Percentiles rank a stretch among this genome's conserved stretches.
Evolutionary conservation across 495 filamentous ascomycete species (phyloP).

Genomic region (Podospora didyma): DNA sequence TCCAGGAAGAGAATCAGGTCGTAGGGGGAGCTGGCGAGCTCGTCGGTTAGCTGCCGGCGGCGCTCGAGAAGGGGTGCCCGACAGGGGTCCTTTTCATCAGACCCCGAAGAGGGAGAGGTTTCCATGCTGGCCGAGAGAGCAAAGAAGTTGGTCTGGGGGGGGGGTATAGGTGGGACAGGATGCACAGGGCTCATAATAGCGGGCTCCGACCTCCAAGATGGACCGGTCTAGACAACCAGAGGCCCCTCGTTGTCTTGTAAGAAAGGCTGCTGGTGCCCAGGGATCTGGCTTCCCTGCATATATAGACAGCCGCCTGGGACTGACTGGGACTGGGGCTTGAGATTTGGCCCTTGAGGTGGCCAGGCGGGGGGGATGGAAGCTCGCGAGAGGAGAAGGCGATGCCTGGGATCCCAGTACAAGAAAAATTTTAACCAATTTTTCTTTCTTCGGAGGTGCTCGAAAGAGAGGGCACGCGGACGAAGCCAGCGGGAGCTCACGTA

Average conservation of each 20-base stretch:
- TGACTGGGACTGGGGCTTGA: too few relatives aligned
- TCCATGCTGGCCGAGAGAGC: constrained; percentile 26
- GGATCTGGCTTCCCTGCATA: not conserved
- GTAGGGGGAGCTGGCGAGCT: constrained; percentile 58
- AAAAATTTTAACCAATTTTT: too few relatives aligned
- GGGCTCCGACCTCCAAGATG: too few relatives aligned
- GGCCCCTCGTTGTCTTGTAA: not conserved
- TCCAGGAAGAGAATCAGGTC: constrained; percentile 72
- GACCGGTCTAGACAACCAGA: not conserved
- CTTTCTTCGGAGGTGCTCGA: too few relatives aligned
- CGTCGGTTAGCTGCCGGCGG: constrained; percentile 44
- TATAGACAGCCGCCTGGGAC: not conserved
- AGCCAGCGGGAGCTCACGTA: too few relatives aligned
- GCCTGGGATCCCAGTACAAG: too few relatives aligned
- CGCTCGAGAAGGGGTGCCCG: constrained; percentile 39
- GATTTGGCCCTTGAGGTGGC: too few relatives aligned
- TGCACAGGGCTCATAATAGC: not conserved
- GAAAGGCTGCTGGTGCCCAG: not conserved
- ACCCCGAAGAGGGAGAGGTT: constrained; percentile 26
- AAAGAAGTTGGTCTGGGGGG: not conserved
- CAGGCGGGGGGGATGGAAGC: too few relatives aligned
- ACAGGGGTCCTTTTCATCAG: constrained; percentile 31
- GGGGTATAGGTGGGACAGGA: not conserved
- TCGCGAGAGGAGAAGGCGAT: too few relatives aligned
- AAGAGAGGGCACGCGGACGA: too few relatives aligned